These are phyloP conservation scores for Kodamaea arcana DNA, from an alignment of 1,139 yeast genomes.

Conservation along the genomic window DNA sequence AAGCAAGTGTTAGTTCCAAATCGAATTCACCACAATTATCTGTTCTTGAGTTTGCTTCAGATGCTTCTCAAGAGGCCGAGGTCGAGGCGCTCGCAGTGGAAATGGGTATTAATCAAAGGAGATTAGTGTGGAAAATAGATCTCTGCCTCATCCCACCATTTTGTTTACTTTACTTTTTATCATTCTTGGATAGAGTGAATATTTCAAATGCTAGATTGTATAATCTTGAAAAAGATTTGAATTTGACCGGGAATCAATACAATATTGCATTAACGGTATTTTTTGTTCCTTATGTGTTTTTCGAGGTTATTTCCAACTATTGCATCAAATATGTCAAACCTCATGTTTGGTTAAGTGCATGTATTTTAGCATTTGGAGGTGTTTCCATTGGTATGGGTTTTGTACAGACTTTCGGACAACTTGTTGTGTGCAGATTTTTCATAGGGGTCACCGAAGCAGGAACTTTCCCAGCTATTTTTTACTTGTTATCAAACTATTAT, in stretches of 20 bases:
- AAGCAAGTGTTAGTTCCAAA: not conserved
- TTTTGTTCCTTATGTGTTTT: slow-evolving; percentile 66
- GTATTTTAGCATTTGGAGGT: slow-evolving; percentile 59
- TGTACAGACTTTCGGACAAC: slow-evolving; percentile 52
- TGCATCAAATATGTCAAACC: slow-evolving; percentile 58
- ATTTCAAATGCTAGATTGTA: slow-evolving; percentile 71
- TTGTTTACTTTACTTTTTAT: slow-evolving; percentile 61
- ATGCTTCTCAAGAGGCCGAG: slow-evolving; percentile 13
- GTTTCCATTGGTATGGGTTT: slow-evolving; percentile 66
- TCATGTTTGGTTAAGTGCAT: slow-evolving; percentile 56
- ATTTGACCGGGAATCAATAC: slow-evolving; percentile 55
- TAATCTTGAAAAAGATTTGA: slow-evolving; percentile 53
- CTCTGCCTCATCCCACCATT: slow-evolving; percentile 66
- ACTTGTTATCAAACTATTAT: slow-evolving; percentile 55
- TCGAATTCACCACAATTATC: not conserved
- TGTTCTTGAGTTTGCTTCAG: not conserved
- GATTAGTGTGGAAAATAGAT: slow-evolving; percentile 61
- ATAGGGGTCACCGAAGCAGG: slow-evolving; percentile 67
- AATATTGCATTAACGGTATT: slow-evolving; percentile 63
- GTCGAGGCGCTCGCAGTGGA: slow-evolving; percentile 28
- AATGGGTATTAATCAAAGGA: slow-evolving; percentile 36
- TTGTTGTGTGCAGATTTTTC: slow-evolving; percentile 58
- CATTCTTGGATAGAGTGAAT: slow-evolving; percentile 70
- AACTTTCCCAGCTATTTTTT: slow-evolving; percentile 71
- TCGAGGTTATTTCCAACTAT: slow-evolving; percentile 66